Evolutionary conservation across 371 early-diverging fungal species (phyloP).

Genomic region (Nematocida ironsii): DNA sequence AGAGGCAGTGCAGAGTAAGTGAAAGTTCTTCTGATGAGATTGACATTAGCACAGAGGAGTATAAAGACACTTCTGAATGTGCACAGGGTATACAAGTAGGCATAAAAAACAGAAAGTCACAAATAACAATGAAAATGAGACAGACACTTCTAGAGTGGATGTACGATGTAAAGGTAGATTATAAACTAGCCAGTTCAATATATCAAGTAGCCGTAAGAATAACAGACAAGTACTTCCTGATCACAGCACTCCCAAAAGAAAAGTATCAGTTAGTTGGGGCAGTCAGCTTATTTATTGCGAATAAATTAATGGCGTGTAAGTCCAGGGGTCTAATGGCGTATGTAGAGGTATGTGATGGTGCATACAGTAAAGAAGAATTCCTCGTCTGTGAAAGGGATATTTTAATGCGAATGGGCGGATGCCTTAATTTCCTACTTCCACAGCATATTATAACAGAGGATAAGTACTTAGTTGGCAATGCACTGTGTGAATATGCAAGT

Average conservation of each 20-base stretch:
- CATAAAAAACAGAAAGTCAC: neutral
- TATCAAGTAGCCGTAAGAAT: conserved; percentile 61
- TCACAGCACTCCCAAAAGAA: conserved; percentile 21
- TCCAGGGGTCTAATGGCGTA: conserved; percentile 44
- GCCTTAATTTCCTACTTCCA: conserved; percentile 41
- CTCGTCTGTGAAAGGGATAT: conserved; percentile 63
- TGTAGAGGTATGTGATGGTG: conserved; percentile 62
- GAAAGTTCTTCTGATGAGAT: neutral
- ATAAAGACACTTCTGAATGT: neutral
- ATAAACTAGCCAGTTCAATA: conserved; percentile 55
- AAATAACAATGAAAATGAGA: conserved; percentile 48
- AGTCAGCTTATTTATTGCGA: conserved; percentile 62
- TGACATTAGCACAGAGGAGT: neutral
- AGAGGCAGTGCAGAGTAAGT: neutral
- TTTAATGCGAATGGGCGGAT: conserved; percentile 48
- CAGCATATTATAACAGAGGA: conserved; percentile 53
- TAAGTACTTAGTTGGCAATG: conserved; percentile 15
- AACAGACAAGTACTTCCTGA: conserved; percentile 62
- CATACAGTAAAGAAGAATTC: conserved; percentile 60
- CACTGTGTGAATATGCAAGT: conserved; percentile 34
- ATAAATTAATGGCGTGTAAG: conserved; percentile 62
- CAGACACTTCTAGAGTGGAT: conserved; percentile 67
- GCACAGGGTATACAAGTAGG: neutral
- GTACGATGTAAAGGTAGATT: conserved; percentile 67
- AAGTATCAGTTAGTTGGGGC: conserved; percentile 68